Evolutionary conservation across 2,329 filamentous ascomycete species (phyloP).

Genomic region (Trichoderma koningii): DNA sequence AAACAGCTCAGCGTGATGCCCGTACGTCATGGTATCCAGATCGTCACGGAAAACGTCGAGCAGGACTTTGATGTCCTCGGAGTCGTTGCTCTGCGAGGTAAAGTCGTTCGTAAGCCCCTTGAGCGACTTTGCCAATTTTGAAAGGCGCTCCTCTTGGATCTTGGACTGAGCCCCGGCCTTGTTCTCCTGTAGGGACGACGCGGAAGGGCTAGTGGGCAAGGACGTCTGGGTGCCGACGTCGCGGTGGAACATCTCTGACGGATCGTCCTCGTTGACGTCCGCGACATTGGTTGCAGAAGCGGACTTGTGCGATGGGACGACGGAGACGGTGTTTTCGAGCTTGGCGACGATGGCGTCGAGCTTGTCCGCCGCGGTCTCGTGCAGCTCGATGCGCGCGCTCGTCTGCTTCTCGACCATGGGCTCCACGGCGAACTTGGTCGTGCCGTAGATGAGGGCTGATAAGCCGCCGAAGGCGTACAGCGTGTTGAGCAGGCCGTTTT

Average conservation of each 20-base stretch:
- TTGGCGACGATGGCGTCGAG: conserved; percentile 51
- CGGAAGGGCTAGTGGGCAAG: conserved; percentile 32
- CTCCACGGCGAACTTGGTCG: conserved; percentile 67
- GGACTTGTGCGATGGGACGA: conserved; percentile 50
- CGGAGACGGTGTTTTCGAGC: conserved; percentile 61
- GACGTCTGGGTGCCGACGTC: conserved; percentile 80
- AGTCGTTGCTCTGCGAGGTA: conserved; percentile 49
- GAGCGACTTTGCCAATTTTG: conserved; percentile 47
- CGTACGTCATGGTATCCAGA: conserved; percentile 61
- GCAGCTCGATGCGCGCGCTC: conserved; percentile 56
- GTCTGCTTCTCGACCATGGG: conserved; percentile 60
- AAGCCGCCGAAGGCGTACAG: conserved; percentile 60
- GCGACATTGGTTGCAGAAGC: conserved; percentile 31
- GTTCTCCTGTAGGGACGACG: conserved; percentile 27
- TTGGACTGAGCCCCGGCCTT: conserved; percentile 37
- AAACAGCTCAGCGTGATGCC: conserved; percentile 42
- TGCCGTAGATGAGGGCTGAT: conserved; percentile 68
- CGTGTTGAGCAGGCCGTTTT: conserved; percentile 58
- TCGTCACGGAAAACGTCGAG: conserved; percentile 65
- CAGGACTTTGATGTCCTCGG: conserved; percentile 54
- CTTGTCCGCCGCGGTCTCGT: conserved; percentile 49
- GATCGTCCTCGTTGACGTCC: conserved; percentile 58
- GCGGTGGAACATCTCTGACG: conserved; percentile 78
- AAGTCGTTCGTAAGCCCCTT: conserved; percentile 49
- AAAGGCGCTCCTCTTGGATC: conserved; percentile 47